Conservation (phyloP, 2,329 filamentous ascomycete genomes). For the Passalora sequoiae region DNA sequence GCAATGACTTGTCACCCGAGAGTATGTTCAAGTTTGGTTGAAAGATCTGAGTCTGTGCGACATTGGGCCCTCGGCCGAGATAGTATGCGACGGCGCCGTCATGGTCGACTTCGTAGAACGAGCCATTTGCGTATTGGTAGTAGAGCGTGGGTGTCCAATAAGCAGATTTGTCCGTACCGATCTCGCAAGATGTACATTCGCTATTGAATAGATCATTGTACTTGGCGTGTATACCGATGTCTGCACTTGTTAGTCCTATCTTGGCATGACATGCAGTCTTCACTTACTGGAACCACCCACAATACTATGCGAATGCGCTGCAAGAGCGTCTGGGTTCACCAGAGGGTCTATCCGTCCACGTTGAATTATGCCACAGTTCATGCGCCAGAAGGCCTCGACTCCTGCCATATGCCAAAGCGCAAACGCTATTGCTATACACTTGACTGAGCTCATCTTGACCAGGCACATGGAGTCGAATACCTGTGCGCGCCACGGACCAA, state of each 20-base stretch:
- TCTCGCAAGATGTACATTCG: conserved; percentile 43
- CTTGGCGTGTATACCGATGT: conserved; percentile 59
- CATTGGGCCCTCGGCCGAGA: conserved; percentile 43
- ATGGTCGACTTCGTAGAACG: conserved; percentile 47
- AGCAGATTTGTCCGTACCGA: conserved; percentile 34
- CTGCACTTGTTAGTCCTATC: conserved; percentile 26
- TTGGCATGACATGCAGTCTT: not conserved
- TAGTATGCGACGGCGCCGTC: conserved; percentile 72
- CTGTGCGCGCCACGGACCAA: no score
- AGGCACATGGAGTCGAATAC: no score
- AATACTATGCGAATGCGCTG: conserved; percentile 34
- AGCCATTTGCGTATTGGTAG: conserved; percentile 33
- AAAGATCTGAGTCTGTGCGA: conserved; percentile 60
- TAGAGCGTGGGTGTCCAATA: conserved; percentile 38
- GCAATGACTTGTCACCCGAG: conserved; percentile 56
- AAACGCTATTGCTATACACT: no score
- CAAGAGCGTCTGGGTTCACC: conserved; percentile 30
- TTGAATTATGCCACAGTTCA: conserved; percentile 34
- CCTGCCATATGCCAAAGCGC: conserved; percentile 13
- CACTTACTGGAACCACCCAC: conserved; percentile 32
- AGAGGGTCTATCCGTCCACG: conserved; percentile 35
- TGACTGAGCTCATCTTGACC: no score
- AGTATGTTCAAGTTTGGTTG: conserved; percentile 67
- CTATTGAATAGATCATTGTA: conserved; percentile 57
- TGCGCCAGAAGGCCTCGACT: conserved; percentile 34